A percentile compares a stretch with the other conserved stretches of the same genome.
Conservation (phyloP, 2,329 filamentous ascomycete species). For the Fonsecaea pedrosoi region DNA sequence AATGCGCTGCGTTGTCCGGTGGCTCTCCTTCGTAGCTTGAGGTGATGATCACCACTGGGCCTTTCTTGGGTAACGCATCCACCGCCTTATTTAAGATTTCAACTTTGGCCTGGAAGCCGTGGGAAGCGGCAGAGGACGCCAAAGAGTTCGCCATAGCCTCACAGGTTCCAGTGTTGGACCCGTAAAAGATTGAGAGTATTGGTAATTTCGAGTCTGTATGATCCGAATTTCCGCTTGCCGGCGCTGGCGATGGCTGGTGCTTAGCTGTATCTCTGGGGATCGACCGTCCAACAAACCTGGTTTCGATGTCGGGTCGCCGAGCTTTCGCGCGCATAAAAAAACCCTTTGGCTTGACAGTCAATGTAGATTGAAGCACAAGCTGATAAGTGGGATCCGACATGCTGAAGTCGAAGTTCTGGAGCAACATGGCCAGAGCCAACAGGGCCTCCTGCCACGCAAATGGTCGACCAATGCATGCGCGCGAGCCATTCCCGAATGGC, state of each 20-base stretch:
- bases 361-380: slow-evolving; percentile 47
- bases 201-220: slow-evolving; percentile 39
- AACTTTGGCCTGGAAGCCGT: slow-evolving; percentile 59
- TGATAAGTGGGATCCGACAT: slow-evolving; percentile 62
- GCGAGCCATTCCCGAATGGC: slow-evolving; percentile 74
- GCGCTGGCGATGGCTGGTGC: no score
- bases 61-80: slow-evolving; percentile 63
- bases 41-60: slow-evolving; percentile 70
- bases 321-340: slow-evolving; percentile 67
- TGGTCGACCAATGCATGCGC: slow-evolving; percentile 73
- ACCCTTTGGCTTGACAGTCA: slow-evolving; percentile 56
- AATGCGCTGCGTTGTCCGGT: slow-evolving; percentile 72
- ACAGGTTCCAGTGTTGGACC: slow-evolving; percentile 76
- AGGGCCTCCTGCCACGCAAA: slow-evolving; percentile 78
- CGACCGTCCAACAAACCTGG: slow-evolving; percentile 49
- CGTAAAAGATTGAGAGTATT: slow-evolving; percentile 69
- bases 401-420: slow-evolving; percentile 74
- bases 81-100: slow-evolving; percentile 67
- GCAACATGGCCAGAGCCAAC: slow-evolving; percentile 65
- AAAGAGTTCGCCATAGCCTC: slow-evolving; percentile 70
- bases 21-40: slow-evolving; percentile 77
- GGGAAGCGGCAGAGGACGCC: slow-evolving; percentile 49
- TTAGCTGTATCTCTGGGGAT: slow-evolving; percentile 17
- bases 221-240: slow-evolving; percentile 40
- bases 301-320: slow-evolving; percentile 54